Evolutionary conservation across 768 basidiomycete species (phyloP).

Genomic region (Vishniacozyma victoriae): DNA sequence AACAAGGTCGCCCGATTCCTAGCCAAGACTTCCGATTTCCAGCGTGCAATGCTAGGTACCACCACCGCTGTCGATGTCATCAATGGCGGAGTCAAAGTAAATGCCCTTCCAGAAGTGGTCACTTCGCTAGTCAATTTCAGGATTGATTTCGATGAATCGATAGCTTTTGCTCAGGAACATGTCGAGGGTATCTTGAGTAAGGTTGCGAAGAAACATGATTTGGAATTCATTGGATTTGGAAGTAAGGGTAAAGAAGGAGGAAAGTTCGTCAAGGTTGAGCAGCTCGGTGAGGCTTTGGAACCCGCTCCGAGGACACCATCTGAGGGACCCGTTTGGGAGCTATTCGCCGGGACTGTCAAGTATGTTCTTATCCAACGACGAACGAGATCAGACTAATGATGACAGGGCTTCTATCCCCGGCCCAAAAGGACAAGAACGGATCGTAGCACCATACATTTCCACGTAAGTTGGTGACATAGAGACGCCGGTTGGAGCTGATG

Average conservation of each 20-base stretch:
- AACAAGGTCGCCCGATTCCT: conserved; percentile 52
- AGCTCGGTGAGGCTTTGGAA: conserved; percentile 34
- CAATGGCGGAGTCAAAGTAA: conserved; percentile 42
- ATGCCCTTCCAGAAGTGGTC: conserved; percentile 39
- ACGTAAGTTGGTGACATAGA: conserved; percentile 15
- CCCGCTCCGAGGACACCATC: conserved; percentile 38
- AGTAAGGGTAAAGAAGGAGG: conserved; percentile 10
- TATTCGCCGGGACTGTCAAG: conserved; percentile 44
- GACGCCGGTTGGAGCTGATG: background rate
- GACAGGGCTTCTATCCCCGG: conserved; percentile 28
- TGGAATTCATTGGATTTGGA: conserved; percentile 19
- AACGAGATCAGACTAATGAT: no score
- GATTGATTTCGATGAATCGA: conserved; percentile 39
- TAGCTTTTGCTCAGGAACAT: conserved; percentile 29
- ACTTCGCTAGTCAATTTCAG: conserved; percentile 38
- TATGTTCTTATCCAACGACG: no score
- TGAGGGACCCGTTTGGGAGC: conserved; percentile 34
- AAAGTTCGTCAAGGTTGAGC: conserved; percentile 26
- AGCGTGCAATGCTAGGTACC: conserved; percentile 40
- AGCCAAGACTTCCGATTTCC: conserved; percentile 36
- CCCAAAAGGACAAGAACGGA: conserved; percentile 27
- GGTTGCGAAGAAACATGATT: conserved; percentile 23
- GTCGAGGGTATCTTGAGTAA: conserved; percentile 16
- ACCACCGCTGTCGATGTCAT: conserved; percentile 44
- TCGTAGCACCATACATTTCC: conserved; percentile 34